These are phyloP conservation scores for Bryoerythrophyllum caledonicum DNA, from an alignment of 225 moss, liverwort and hornwort genomes.

Conservation along the genomic window DNA sequence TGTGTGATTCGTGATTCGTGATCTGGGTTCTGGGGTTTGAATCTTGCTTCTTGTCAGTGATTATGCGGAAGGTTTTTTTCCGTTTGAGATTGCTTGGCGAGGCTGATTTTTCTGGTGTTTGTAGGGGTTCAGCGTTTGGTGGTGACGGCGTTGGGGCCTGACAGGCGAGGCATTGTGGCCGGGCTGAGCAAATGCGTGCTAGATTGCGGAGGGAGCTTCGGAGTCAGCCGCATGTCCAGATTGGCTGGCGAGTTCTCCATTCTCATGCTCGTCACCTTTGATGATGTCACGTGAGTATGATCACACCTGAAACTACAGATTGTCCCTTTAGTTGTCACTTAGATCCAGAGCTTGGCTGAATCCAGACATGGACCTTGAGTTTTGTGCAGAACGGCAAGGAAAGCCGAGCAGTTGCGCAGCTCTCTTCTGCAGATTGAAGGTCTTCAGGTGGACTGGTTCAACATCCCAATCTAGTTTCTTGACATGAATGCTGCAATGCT, in stretches of 20 bases:
- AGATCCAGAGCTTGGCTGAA: constrained; percentile 16
- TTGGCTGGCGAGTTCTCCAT: constrained; percentile 54
- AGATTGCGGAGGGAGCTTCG: constrained; percentile 52
- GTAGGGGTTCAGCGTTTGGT: constrained; percentile 44
- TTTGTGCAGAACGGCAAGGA: constrained; percentile 44
- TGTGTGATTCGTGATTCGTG: too few relatives aligned
- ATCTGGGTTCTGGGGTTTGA: too few relatives aligned
- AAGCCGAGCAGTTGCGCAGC: constrained; percentile 43
- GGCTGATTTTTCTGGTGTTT: neutral
- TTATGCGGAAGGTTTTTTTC: too few relatives aligned
- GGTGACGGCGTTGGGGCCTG: constrained; percentile 55
- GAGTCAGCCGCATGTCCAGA: constrained; percentile 54
- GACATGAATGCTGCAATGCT: constrained; percentile 11
- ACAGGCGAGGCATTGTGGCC: constrained; percentile 56
- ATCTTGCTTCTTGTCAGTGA: too few relatives aligned
- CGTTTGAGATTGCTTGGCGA: too few relatives aligned
- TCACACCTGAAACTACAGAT: neutral
- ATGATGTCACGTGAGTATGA: constrained; percentile 35
- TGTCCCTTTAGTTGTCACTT: too few relatives aligned
- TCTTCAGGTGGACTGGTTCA: constrained; percentile 34
- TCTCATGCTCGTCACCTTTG: constrained; percentile 50
- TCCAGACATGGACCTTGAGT: constrained; percentile 17
- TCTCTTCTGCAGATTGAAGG: constrained; percentile 51
- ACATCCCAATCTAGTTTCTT: constrained; percentile 15
- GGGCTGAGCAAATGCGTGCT: constrained; percentile 52